phyloP scores from a whole-genome alignment of 352 stramenopile species.

The Pythium diclinum region DNA sequence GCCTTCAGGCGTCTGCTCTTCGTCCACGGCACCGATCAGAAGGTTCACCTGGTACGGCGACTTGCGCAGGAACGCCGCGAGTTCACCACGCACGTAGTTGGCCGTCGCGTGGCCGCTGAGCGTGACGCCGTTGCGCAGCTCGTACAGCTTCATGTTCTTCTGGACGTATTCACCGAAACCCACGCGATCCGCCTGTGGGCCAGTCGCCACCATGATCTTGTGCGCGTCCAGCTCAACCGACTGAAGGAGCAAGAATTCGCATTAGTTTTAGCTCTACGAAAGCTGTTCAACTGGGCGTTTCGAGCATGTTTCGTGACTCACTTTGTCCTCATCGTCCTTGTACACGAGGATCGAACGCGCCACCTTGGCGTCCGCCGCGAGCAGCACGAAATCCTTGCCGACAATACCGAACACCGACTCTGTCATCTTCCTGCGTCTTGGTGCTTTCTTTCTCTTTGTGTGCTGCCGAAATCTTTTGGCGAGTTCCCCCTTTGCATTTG shows the following conservation, averaged over 20 bases:
- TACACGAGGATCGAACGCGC: slow-evolving; percentile 91
- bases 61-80: slow-evolving; percentile 78
- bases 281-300: background rate
- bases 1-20: slow-evolving; percentile 32
- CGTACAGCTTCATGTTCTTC: slow-evolving; percentile 92
- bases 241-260: slow-evolving; percentile 31
- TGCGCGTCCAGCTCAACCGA: slow-evolving; percentile 74
- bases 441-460: slow-evolving; percentile 17
- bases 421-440: slow-evolving; percentile 40
- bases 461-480: slow-evolving; percentile 25
- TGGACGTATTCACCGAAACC: slow-evolving; percentile 86
- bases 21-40: slow-evolving; percentile 71
- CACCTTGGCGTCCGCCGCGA: slow-evolving; percentile 89
- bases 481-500: background rate
- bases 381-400: slow-evolving; percentile 90
- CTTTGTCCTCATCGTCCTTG: slow-evolving; percentile 92
- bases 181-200: slow-evolving; percentile 77
- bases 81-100: slow-evolving; percentile 81
- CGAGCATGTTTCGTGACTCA: slow-evolving; percentile 26
- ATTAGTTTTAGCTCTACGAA: background rate
- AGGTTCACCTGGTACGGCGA: slow-evolving; percentile 86
- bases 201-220: slow-evolving; percentile 78
- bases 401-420: slow-evolving; percentile 89
- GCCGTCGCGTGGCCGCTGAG: slow-evolving; percentile 76
- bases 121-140: slow-evolving; percentile 84